phyloP scores from a whole-genome alignment of 805 yeast genomes.

The Yarrowia deformans region DNA sequence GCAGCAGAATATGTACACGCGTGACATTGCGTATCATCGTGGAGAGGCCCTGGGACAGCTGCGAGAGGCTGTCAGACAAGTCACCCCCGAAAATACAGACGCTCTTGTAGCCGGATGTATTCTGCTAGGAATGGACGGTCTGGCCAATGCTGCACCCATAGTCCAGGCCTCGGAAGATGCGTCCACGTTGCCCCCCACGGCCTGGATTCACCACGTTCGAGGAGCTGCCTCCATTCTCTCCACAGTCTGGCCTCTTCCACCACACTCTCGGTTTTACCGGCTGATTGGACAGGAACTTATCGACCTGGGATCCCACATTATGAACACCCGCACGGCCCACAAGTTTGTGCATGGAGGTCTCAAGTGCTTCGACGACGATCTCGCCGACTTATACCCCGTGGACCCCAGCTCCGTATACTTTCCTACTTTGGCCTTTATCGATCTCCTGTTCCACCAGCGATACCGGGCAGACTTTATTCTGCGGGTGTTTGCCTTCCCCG shows the following conservation, averaged over 20 bases:
- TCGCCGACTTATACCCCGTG: constrained; percentile 86
- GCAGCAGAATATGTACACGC: constrained; percentile 49
- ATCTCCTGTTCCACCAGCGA: constrained; percentile 77
- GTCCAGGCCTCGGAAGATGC: constrained; percentile 54
- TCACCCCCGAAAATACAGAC: constrained; percentile 79
- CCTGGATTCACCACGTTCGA: constrained; percentile 96
- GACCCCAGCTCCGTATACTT: constrained; percentile 83
- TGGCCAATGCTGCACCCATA: constrained; percentile 76
- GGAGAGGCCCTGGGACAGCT: constrained; percentile 83
- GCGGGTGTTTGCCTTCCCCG: constrained; percentile 91
- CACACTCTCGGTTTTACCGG: constrained; percentile 68
- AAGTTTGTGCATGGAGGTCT: constrained; percentile 41
- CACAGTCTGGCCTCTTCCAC: constrained; percentile 93
- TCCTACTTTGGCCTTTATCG: constrained; percentile 84
- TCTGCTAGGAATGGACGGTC: constrained; percentile 86
- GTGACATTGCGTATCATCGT: constrained; percentile 67
- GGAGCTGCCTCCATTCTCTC: constrained; percentile 96
- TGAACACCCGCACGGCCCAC: constrained; percentile 33
- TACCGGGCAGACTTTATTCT: constrained; percentile 85
- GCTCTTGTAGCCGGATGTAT: constrained; percentile 92
- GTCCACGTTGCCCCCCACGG: constrained; percentile 82
- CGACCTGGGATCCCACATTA: constrained; percentile 72
- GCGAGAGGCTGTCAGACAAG: constrained; percentile 84
- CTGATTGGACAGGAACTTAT: constrained; percentile 87
- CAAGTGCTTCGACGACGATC: constrained; percentile 81